Evolutionary conservation across 148 eudicot species (phyloP).

Genomic region (Euryodendron excelsum): DNA sequence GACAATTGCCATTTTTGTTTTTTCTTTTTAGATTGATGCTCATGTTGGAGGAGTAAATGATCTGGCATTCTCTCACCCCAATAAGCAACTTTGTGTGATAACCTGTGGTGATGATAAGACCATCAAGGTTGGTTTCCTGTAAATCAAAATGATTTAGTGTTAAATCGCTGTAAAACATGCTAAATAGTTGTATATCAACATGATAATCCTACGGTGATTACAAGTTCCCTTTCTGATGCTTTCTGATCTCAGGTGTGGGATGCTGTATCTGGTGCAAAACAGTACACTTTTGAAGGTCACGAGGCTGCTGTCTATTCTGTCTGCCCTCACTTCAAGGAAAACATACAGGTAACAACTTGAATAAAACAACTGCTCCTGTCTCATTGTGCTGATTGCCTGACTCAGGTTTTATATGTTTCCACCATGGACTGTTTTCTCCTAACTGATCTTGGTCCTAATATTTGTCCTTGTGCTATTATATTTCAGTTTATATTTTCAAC

Average conservation of each 20-base stretch:
- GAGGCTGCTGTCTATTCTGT: conserved; percentile 88
- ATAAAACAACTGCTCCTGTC: neutral
- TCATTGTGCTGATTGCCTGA: neutral
- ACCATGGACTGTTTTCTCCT: neutral
- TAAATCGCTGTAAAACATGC: neutral
- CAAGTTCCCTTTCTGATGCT: neutral
- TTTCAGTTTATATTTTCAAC: conserved; percentile 85
- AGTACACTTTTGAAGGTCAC: conserved; percentile 81
- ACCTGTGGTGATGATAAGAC: conserved; percentile 96
- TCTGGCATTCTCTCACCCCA: conserved; percentile 80
- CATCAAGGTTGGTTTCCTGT: conserved; percentile 48
- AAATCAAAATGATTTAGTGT: neutral
- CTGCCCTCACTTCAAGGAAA: conserved; percentile 81
- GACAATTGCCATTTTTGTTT: neutral
- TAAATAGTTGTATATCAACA: neutral
- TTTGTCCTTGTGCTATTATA: conserved; percentile 15
- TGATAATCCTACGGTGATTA: neutral
- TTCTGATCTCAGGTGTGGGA: conserved; percentile 68
- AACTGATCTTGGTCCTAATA: conserved; percentile 2
- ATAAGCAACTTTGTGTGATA: conserved; percentile 73
- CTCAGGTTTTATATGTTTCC: neutral
- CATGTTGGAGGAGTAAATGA: conserved; percentile 89
- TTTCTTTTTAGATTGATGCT: conserved; percentile 71
- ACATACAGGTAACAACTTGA: conserved; percentile 49
- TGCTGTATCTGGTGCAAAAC: conserved; percentile 67